A percentile compares a stretch with the other conserved stretches of the same genome.
phyloP scores from a whole-genome alignment of 805 yeast genomes.

The Cyberlindnera mississippiensis region DNA sequence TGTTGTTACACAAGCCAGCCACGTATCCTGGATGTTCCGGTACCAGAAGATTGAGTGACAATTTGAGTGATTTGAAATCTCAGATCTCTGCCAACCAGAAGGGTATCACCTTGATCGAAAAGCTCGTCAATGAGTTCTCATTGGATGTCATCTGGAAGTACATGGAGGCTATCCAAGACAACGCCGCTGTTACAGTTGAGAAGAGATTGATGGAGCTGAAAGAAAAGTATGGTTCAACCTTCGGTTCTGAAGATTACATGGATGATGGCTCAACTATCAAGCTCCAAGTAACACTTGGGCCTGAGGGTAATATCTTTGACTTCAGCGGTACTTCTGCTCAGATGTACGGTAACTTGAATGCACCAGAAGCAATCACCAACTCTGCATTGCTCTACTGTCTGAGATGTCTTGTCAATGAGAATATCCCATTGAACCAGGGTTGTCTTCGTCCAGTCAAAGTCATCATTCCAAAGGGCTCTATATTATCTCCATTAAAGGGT shows the following conservation, averaged over 20 bases:
- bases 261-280: slow-evolving; percentile 77
- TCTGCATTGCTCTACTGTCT: slow-evolving; percentile 87
- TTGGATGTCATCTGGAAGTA: slow-evolving; percentile 58
- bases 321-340: slow-evolving; percentile 86
- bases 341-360: slow-evolving; percentile 84
- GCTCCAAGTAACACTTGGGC: slow-evolving; percentile 47
- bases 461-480: slow-evolving; percentile 54
- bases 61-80: slow-evolving; percentile 78
- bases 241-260: slow-evolving; percentile 61
- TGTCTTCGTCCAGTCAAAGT: slow-evolving; percentile 51
- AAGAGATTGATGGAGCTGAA: slow-evolving; percentile 43
- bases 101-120: slow-evolving; percentile 65
- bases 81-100: slow-evolving; percentile 87
- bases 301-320: slow-evolving; percentile 64
- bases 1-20: slow-evolving; percentile 72
- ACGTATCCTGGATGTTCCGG: slow-evolving; percentile 85
- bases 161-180: slow-evolving; percentile 78
- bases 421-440: slow-evolving; percentile 56
- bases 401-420: slow-evolving; percentile 60
- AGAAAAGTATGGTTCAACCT: slow-evolving; percentile 36
- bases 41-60: slow-evolving; percentile 78
- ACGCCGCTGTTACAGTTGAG: slow-evolving; percentile 72
- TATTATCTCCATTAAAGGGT: slow-evolving; percentile 71
- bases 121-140: slow-evolving; percentile 60
- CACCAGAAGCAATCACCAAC: slow-evolving; percentile 85